Evolutionary conservation across 2,329 filamentous ascomycete genomes (phyloP), one percentile per base, ranked within the genome.

Genomic region (Apiospora kogelbergensis): DNA sequence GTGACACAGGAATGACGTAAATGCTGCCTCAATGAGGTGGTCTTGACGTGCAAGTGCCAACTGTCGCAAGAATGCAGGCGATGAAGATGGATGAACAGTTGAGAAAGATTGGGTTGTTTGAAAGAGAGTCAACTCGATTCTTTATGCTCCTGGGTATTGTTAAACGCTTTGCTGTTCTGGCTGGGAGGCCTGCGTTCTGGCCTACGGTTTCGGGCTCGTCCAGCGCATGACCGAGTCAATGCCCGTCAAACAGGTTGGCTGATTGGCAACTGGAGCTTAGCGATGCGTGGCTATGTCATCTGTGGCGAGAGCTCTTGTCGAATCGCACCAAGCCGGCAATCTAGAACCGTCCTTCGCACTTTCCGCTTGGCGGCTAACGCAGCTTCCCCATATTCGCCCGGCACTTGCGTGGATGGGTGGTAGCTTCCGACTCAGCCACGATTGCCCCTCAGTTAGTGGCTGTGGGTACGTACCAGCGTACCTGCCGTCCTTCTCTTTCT

Each of bases 211-310:
- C 24, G 24, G 17, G 30, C 48, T 60, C 26, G 37, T 30, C 24
- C 48, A 33, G 53, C 53, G 53, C 26, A 37, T 60, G 48, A 57
- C 48, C 26, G 37, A 37, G 63, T 37, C n/a, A 3, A 20, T 44
- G 33, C 7, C 33, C 7, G 41, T 24, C 41, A 42, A 65, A 37
- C 26, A 42, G 63, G 42, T 65, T 65, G 37, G 33, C 7, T 33
- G 24, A 60, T 30, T 60, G 53, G 53, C 26, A 10, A n/a, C 53
- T 60, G 41, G 63, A 44, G 40, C 63, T 65, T 65, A n/a, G 11
- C n/a, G 26, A 64, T 64, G 60, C 33, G 60, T 64, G 60, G 60
- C 63, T 24, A 65, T 65, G 63, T 65, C 63, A 65, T 30, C 24
- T 65, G 37, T 44, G 63, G 37, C 37, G 63, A 41, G 63, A 65